Base-by-base conservation (phyloP, 352 stramenopile species). In the Phytophthora multivora region DNA sequence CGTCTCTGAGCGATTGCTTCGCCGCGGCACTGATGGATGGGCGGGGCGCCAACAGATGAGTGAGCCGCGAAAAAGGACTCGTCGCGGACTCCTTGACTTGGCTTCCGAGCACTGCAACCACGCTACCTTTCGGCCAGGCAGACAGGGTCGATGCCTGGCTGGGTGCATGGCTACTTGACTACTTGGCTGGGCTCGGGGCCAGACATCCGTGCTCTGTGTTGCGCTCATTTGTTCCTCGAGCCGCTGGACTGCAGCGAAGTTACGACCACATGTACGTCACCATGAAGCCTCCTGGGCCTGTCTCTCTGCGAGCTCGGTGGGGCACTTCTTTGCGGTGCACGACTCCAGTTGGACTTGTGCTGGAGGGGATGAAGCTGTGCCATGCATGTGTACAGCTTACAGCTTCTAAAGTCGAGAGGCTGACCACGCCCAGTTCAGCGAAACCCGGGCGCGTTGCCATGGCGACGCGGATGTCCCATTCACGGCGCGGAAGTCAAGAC, bases 31-130 rank as follows among this genome's bases (percentile, higher is more conserved):
- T 57, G 55, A 57, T 64, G 47, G 47, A 52, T 59, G 47, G 56
- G 56, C 47, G 38, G 11, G 10, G 10, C 36, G 31, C 38, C 19
- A 19, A 31, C 47, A 9, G 56, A 64, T 64, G 47, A 59, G 56
- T 64, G 56, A 48, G 49, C 35, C 55, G 46, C 56, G 26, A 51
- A 63, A 57, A 57, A 57, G 55, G 55, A 45, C n/a, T 57, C 56
- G 28, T 13, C 5, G 16, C 2, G 42, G 16, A 11, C 40, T 51
- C 4, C 39, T 26, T 10, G 51, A 42, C 18, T 28, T 16, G 38
- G 26, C 5, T n/a, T 5, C 13, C 13, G 1, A 42, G 4, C 36
- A 55, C 43, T 63, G 35, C 55, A 56, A 63, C 54, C 54, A 63
- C 45, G 35, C 25, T 39, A 33, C 7, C 45, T 39, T n/a, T 43